phyloP scores from a whole-genome alignment of 73 alveolate species.

The Tetrahymena thermophila region DNA sequence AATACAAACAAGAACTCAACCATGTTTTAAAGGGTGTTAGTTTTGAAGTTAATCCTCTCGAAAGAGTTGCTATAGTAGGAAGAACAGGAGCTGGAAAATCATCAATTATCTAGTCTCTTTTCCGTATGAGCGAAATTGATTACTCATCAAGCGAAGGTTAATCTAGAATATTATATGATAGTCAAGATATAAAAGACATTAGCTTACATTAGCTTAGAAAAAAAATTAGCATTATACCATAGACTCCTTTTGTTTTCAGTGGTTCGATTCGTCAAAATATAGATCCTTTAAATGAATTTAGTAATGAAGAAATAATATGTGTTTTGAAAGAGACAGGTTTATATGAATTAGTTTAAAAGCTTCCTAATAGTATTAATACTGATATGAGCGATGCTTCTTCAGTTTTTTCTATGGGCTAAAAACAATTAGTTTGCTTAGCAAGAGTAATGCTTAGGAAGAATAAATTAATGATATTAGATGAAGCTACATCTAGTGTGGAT shows the following conservation, averaged over 20 bases:
- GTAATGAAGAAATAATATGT: constrained; percentile 5
- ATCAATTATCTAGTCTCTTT: constrained; percentile 67
- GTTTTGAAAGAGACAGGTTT: constrained; percentile 30
- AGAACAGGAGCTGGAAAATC: constrained; percentile 98
- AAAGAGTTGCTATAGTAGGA: constrained; percentile 88
- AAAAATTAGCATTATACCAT: constrained; percentile 68
- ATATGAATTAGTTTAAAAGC: neutral
- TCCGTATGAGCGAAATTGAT: constrained; percentile 41
- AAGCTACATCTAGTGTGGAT: constrained; percentile 65
- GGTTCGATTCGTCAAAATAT: constrained; percentile 64
- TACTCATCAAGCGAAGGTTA: constrained; percentile 14
- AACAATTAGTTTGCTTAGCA: constrained; percentile 56
- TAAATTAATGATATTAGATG: constrained; percentile 55
- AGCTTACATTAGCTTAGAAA: constrained; percentile 55
- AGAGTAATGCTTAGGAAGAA: constrained; percentile 48
- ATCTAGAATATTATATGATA: constrained; percentile 36
- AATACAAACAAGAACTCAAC: constrained; percentile 48
- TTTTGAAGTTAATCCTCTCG: constrained; percentile 63
- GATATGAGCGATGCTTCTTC: constrained; percentile 17
- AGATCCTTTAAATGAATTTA: constrained; percentile 56
- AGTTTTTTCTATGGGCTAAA: constrained; percentile 52
- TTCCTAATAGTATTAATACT: constrained; percentile 2
- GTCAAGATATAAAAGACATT: constrained; percentile 49
- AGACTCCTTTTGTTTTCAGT: constrained; percentile 62
- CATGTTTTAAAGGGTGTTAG: constrained; percentile 55